Conservation (phyloP, 2,329 filamentous ascomycete species). For the Fusarium illudens region DNA sequence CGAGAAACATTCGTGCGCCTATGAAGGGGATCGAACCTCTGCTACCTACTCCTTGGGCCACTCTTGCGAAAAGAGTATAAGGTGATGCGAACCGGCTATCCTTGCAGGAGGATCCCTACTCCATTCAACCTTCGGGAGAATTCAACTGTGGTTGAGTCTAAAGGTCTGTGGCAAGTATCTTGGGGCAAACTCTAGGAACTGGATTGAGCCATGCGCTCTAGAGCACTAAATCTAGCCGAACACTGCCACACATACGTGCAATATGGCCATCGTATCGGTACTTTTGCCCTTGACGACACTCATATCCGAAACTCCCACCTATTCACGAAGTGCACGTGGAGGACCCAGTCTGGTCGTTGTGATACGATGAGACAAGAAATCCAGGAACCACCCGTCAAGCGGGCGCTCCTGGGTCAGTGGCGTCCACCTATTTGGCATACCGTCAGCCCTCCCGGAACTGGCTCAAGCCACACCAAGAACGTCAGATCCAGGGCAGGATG, state of each 20-base stretch:
- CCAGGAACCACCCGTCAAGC: conserved; percentile 10
- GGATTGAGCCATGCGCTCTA: neutral
- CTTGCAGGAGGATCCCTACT: neutral
- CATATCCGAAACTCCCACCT: neutral
- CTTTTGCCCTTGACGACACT: conserved; percentile 5
- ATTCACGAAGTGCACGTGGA: conserved; percentile 15
- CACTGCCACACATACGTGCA: neutral
- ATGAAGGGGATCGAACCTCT: neutral
- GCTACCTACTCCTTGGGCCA: neutral
- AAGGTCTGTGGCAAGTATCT: conserved; percentile 15
- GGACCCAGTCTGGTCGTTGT: conserved; percentile 1
- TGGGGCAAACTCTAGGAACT: neutral
- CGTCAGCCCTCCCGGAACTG: conserved; percentile 3
- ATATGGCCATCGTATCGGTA: conserved; percentile 19
- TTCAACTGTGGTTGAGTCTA: neutral
- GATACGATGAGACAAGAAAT: conserved; percentile 4
- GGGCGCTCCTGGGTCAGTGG: conserved; percentile 5
- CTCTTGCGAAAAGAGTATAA: neutral
- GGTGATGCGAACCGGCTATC: neutral
- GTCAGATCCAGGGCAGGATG: conserved; percentile 9
- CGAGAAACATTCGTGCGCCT: too few species aligned
- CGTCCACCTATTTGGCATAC: neutral
- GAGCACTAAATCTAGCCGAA: neutral
- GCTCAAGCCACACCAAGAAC: neutral
- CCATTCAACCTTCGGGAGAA: neutral